Conservation (phyloP, 2,329 filamentous ascomycete species). For the Exophiala viscosa region DNA sequence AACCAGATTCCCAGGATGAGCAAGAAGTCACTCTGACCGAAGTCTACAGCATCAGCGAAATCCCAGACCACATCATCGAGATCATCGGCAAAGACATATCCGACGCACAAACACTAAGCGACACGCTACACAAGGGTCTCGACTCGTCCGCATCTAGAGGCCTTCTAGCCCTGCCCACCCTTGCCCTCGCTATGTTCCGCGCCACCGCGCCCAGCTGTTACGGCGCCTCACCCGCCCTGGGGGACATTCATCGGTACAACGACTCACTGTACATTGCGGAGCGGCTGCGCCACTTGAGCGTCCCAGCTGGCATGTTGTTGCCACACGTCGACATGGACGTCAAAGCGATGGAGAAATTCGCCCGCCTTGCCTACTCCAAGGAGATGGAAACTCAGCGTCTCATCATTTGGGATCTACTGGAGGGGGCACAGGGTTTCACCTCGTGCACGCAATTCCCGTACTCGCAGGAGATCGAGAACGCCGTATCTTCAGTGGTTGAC, state of each 20-base stretch:
- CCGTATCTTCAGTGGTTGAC: conserved; percentile 56
- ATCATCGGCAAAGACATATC: conserved; percentile 41
- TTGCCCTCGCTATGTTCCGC: conserved; percentile 50
- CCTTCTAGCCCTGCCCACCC: conserved; percentile 44
- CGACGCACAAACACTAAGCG: conserved; percentile 40
- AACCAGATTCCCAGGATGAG: conserved; percentile 23
- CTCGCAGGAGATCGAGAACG: conserved; percentile 57
- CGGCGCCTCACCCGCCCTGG: conserved; percentile 43
- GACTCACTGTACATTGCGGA: conserved; percentile 58
- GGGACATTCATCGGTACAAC: conserved; percentile 64
- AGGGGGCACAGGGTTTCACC: conserved; percentile 60
- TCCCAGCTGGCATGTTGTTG: conserved; percentile 33
- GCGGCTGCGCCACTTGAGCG: conserved; percentile 45
- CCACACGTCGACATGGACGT: conserved; percentile 49
- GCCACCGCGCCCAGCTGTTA: conserved; percentile 48
- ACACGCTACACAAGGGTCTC: conserved; percentile 36
- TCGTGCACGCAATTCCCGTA: conserved; percentile 59
- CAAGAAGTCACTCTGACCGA: conserved; percentile 76
- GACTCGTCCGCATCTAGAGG: conserved; percentile 39
- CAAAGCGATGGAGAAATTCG: conserved; percentile 55
- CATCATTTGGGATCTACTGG: conserved; percentile 59
- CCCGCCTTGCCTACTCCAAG: conserved; percentile 58
- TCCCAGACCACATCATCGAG: conserved; percentile 69
- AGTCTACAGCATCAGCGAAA: conserved; percentile 80
- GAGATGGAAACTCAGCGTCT: conserved; percentile 64